These are phyloP conservation scores for Aspergillus asperescens DNA, from an alignment of 495 filamentous ascomycete species.

Conservation along the genomic window DNA sequence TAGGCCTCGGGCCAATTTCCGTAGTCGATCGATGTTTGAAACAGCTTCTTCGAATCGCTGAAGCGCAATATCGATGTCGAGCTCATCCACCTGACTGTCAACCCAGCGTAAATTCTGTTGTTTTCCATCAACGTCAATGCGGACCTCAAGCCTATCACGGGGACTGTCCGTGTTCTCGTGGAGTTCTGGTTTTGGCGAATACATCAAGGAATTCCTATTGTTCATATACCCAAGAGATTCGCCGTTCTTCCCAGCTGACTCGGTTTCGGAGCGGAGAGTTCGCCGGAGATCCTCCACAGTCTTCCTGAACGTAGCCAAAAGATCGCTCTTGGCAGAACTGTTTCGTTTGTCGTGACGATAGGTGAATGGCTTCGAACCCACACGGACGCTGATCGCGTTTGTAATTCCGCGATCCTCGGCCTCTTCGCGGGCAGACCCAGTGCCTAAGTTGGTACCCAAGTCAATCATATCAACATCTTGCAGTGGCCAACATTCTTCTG, in stretches of 20 bases:
- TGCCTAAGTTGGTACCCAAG: constrained; percentile 59
- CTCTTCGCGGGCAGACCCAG: constrained; percentile 50
- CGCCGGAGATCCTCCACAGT: constrained; percentile 85
- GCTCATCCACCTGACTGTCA: constrained; percentile 88
- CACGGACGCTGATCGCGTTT: constrained; percentile 86
- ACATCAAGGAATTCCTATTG: constrained; percentile 24
- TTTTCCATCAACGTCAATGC: constrained; percentile 94
- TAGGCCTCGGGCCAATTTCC: constrained; percentile 67
- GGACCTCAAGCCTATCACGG: constrained; percentile 64
- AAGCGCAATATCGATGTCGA: constrained; percentile 92
- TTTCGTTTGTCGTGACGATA: constrained; percentile 77
- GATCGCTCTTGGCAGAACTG: constrained; percentile 65
- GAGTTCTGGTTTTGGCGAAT: constrained; percentile 35
- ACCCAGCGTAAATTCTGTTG: constrained; percentile 95
- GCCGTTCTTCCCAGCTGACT: constrained; percentile 68
- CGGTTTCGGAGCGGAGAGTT: constrained; percentile 73
- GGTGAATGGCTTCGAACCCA: constrained; percentile 87
- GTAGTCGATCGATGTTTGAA: constrained; percentile 71
- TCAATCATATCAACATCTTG: constrained; percentile 92
- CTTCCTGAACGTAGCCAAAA: constrained; percentile 86
- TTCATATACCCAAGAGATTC: constrained; percentile 77
- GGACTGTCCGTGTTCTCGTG: constrained; percentile 64
- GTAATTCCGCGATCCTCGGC: constrained; percentile 60
- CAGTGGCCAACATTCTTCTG: constrained; percentile 91
- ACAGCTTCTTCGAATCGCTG: constrained; percentile 87